phyloP scores from a whole-genome alignment of 1,284 basidiomycete species.

The Ceratobasidium sp. region DNA sequence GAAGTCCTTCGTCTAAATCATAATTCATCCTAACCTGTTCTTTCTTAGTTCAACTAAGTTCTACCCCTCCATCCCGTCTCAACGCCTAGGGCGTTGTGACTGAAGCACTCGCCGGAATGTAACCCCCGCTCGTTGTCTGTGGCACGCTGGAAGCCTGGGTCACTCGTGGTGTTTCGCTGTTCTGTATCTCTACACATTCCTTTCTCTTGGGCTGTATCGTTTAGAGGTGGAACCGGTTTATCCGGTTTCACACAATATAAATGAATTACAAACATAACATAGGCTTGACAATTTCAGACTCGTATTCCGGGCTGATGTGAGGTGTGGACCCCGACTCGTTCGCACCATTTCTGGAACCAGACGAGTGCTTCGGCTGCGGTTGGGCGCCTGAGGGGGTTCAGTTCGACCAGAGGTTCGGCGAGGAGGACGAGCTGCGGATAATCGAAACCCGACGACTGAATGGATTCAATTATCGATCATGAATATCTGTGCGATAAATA shows the following conservation, averaged over 20 bases:
- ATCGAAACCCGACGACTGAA: slow-evolving; percentile 37
- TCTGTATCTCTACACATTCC: slow-evolving; percentile 30
- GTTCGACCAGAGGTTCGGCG: slow-evolving; percentile 33
- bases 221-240: slow-evolving; percentile 13
- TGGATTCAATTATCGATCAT: not conserved
- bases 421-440: slow-evolving; percentile 29
- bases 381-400: slow-evolving; percentile 12
- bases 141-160: slow-evolving; percentile 34
- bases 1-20: no score
- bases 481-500: not conserved
- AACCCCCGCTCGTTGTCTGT: slow-evolving; percentile 33
- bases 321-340: slow-evolving; percentile 25
- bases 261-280: not conserved
- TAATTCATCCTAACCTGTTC: not conserved
- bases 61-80: not conserved
- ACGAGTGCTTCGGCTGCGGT: slow-evolving; percentile 25
- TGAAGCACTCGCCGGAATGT: slow-evolving; percentile 8
- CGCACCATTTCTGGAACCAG: slow-evolving; percentile 36
- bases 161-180: slow-evolving; percentile 12
- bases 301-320: not conserved
- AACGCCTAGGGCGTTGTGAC: slow-evolving; percentile 6
- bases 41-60: not conserved
- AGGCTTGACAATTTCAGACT: not conserved
- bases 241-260: not conserved
- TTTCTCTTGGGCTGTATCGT: slow-evolving; percentile 8